phyloP scores from a whole-genome alignment of 768 basidiomycete species.

The Tylopilus plumbeoviolaceoides region DNA sequence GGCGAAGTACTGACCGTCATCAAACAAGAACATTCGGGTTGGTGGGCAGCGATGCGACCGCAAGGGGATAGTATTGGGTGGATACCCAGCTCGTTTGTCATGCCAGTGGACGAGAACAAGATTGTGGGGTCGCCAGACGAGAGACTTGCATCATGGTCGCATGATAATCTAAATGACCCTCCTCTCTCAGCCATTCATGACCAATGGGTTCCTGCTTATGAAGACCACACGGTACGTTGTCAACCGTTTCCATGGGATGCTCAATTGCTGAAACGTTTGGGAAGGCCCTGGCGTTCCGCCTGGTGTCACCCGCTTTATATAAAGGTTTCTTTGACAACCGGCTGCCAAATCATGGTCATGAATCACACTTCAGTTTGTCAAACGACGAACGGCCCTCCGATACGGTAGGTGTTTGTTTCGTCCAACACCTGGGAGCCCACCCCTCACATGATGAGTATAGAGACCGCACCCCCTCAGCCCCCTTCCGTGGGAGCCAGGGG shows the following conservation, averaged over 20 bases:
- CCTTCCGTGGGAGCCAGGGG: neutral
- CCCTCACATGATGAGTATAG: slow-evolving; percentile 4
- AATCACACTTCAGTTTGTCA: slow-evolving; percentile 5
- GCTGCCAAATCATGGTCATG: slow-evolving; percentile 1
- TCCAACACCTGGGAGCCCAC: slow-evolving; percentile 32
- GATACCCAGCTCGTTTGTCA: slow-evolving; percentile 73
- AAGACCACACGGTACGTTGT: slow-evolving; percentile 15
- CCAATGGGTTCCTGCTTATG: slow-evolving; percentile 18
- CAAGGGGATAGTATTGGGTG: slow-evolving; percentile 58
- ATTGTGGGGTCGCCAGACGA: slow-evolving; percentile 47
- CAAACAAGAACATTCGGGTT: slow-evolving; percentile 66
- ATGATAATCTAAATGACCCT: neutral
- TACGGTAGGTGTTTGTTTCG: slow-evolving; percentile 1
- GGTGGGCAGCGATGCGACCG: slow-evolving; percentile 74
- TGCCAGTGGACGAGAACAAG: slow-evolving; percentile 34
- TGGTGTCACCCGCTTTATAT: slow-evolving; percentile 11
- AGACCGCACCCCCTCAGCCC: neutral
- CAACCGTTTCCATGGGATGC: neutral
- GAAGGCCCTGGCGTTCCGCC: slow-evolving; percentile 15
- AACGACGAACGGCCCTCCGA: slow-evolving; percentile 7
- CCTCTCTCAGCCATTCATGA: slow-evolving; percentile 16
- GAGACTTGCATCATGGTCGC: slow-evolving; percentile 33
- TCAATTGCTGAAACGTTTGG: slow-evolving; percentile 7
- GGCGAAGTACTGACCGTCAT: slow-evolving; percentile 68
- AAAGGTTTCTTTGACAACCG: slow-evolving; percentile 3